These are phyloP conservation scores for Brassica juncea DNA, from an alignment of 345 rosid genomes.

Conservation along the genomic window DNA sequence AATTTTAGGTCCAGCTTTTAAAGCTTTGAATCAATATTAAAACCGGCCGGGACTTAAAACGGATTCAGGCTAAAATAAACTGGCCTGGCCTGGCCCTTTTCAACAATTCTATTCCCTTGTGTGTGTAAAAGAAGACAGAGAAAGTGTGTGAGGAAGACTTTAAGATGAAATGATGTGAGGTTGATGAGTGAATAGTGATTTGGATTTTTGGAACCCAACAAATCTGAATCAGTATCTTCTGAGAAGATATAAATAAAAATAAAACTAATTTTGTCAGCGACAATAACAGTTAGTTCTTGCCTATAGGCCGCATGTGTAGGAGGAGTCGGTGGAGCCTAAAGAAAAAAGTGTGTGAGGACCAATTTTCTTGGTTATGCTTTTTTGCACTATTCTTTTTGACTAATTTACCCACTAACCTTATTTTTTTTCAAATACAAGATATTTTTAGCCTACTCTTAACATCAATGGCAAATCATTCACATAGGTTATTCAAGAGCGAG, in stretches of 20 bases:
- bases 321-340: not conserved
- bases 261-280: constrained; percentile 23
- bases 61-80: not conserved
- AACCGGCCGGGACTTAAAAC: not conserved
- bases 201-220: constrained; percentile 24
- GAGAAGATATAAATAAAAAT: constrained; percentile 1
- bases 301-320: constrained; percentile 7
- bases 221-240: constrained; percentile 15
- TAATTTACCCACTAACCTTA: constrained; percentile 30
- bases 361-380: constrained; percentile 20
- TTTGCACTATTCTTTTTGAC: constrained; percentile 33
- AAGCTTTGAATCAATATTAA: not conserved
- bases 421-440: constrained; percentile 7
- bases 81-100: not conserved
- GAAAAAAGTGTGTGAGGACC: constrained; percentile 18
- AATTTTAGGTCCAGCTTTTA: not conserved
- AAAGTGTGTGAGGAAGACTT: constrained; percentile 12
- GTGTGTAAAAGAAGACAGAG: constrained; percentile 1
- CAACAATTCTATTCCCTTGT: not conserved
- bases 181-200: constrained; percentile 45
- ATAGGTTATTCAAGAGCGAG: not conserved
- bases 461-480: constrained; percentile 1
- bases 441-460: not conserved
- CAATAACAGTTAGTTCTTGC: constrained; percentile 29
- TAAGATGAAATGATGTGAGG: constrained; percentile 21